Base-by-base conservation (phyloP, 169 alveolate species). In the Plasmodium fragile region DNA sequence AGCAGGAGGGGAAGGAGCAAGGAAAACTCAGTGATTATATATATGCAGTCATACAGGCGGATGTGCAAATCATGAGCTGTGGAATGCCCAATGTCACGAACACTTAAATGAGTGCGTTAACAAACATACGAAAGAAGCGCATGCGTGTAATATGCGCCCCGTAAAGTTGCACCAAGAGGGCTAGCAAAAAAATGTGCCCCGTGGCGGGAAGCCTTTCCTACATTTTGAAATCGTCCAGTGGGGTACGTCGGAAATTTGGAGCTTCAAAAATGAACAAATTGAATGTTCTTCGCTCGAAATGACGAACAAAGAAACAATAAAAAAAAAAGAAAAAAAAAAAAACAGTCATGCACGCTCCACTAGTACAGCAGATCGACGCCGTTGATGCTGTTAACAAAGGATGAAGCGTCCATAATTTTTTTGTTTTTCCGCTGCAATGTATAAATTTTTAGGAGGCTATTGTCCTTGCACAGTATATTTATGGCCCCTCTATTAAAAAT, bases 321-420 rank as follows among this genome's bases (percentile, higher is more conserved):
- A n/a, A 0, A 18, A 25, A 65, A 22, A 65, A n/a, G 6, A 65
- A 65, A 65, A 65, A 65, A 65, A 65, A 16, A 65, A 65, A 65
- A n/a, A 65, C 55, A 1, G 25, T 13, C n/a, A 16, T 22, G 25
- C 59, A 49, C 59, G 16, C 59, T 49, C 22, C 59, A 52, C 70
- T 85, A 85, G 69, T 85, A 85, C 43, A 85, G 52, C 65, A 85
- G 39, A 55, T 32, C 36, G 22, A 36, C 77, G 10, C 79, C 13
- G 70, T 85, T 72, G 41, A 85, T 85, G 79, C 93, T 85, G 45
- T 85, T 85, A 75, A 85, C 8, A 53, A 85, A 85, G n/a, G 83
- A 7, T 41, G 69, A 6, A 69, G 93, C 82, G 59, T 85, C 84
- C 81, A 85, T 32, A 85, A 85, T 85, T 85, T 85, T 45, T 55